A percentile compares a stretch with the other conserved stretches of the same genome.
These are phyloP conservation scores for Picea abies DNA, from an alignment of 83 land plant species.

Conservation along the genomic window DNA sequence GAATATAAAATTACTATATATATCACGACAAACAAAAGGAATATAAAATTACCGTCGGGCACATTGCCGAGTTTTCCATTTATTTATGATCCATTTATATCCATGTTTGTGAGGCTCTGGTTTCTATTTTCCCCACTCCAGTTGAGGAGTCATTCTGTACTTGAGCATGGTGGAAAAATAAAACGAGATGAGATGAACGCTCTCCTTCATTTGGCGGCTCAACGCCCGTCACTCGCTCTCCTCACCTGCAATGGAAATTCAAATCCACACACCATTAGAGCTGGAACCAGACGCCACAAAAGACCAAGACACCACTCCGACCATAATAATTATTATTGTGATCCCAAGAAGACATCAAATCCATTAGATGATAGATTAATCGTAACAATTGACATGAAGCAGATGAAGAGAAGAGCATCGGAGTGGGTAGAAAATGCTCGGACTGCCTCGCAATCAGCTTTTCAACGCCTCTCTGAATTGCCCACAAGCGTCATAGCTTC, in stretches of 20 bases:
- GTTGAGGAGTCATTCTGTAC: too few species aligned
- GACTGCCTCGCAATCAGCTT: neutral
- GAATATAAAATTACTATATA: too few species aligned
- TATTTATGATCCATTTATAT: too few species aligned
- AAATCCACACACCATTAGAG: neutral
- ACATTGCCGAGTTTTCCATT: too few species aligned
- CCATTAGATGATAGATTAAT: neutral
- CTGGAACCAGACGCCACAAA: neutral
- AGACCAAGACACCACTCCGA: neutral
- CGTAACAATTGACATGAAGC: neutral
- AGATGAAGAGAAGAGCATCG: neutral
- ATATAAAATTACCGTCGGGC: too few species aligned
- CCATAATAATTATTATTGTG: too few species aligned
- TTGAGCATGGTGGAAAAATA: too few species aligned
- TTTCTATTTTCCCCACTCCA: too few species aligned
- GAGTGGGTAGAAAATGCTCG: neutral
- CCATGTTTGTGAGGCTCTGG: too few species aligned
- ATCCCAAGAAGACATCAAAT: neutral
- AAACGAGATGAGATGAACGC: slow-evolving; percentile 11
- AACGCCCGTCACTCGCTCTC: neutral
- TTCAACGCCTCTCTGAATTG: slow-evolving; percentile 27
- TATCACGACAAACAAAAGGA: too few species aligned
- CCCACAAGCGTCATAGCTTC: slow-evolving; percentile 25
- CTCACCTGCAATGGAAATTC: neutral
- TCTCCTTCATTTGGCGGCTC: neutral